Evolutionary conservation across 202 grass and related monocot genomes (phyloP), one percentile per base, ranked within the genome.

Genomic region (Miscanthus sacchariflorus): DNA sequence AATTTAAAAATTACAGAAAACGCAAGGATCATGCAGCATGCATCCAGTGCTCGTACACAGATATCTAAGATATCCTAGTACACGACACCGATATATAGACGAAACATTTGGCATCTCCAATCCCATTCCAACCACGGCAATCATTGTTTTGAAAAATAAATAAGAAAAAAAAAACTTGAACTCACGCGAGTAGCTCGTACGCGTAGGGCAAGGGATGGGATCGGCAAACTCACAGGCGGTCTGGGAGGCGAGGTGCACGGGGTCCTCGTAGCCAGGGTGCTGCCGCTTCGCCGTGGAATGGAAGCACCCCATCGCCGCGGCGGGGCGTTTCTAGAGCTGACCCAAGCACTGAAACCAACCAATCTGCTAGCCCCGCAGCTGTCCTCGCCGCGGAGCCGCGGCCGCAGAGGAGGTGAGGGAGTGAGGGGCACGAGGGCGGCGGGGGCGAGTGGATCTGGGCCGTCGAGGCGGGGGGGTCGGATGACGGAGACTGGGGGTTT

Each of bases 231-330:
- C 88, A 95, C 94, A 95, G 33, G 97, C 88, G n/a, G 97, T 99
- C 84, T 96, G 88, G 80, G 94, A 92, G 67, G 97, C 94, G 83
- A 99, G 94, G 56, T 90, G 76, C 42, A 95, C 89, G 27, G 97
- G 97, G 74, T 99, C 94, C 97, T 99, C 94, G 79, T 99, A 99
- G 66, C 97, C 97, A 9, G 92, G 97, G 88, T 92, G 92, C 48
- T 95, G 94, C 81, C 82, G 88, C 91, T 72, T 93, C 71, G 64
- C 70, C 81, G 82, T 99, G 44, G 94, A 96, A 5, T 87, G 81
- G 82, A 99, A 86, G 76, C 97, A 99, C 65, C 97, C 97, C 97
- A 99, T 99, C 77, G 81, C 89, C 28, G 71, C 70, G 38, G 65
- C 65, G 65, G 65, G 65, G 65, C 12, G 65, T 6, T 28, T 33